A percentile compares a stretch with the other conserved stretches of the same genome.
phyloP scores from a whole-genome alignment of 2,329 filamentous ascomycete species.

The Aspergillus brunneoviolaceus region DNA sequence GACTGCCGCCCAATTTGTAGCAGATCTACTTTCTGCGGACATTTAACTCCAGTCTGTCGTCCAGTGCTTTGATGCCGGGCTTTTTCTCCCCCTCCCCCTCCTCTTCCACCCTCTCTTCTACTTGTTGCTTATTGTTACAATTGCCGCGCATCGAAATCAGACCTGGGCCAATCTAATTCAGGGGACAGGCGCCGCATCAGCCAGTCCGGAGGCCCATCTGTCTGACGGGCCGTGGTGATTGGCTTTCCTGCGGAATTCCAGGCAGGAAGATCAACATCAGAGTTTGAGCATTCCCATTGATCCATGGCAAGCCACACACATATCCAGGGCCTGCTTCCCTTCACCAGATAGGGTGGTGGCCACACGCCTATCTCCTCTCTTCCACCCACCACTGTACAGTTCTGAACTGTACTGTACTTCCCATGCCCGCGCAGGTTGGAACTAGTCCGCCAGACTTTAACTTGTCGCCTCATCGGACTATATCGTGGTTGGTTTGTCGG shows the following conservation, averaged over 20 bases:
- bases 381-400: background rate
- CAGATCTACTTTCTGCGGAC: background rate
- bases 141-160: constrained; percentile 2
- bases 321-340: constrained; percentile 8
- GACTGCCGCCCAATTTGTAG: background rate
- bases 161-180: constrained; percentile 15
- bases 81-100: background rate
- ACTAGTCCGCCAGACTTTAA: background rate
- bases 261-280: constrained; percentile 26
- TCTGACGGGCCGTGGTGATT: constrained; percentile 17
- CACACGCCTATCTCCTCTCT: background rate
- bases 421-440: background rate
- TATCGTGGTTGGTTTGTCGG: constrained; percentile 11
- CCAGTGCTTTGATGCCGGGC: too few relatives aligned
- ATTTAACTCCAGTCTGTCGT: too few relatives aligned
- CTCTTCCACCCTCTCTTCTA: background rate
- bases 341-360: background rate
- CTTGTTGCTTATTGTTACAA: constrained; percentile 5
- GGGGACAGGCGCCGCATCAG: constrained; percentile 4
- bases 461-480: background rate
- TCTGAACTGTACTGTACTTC: too few relatives aligned
- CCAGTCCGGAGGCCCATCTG: constrained; percentile 10
- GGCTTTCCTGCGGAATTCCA: constrained; percentile 20
- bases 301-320: constrained; percentile 12
- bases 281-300: constrained; percentile 21